Conservation (phyloP, 192 early-diverging fungal genomes). For the Rhizophagus sp. region DNA sequence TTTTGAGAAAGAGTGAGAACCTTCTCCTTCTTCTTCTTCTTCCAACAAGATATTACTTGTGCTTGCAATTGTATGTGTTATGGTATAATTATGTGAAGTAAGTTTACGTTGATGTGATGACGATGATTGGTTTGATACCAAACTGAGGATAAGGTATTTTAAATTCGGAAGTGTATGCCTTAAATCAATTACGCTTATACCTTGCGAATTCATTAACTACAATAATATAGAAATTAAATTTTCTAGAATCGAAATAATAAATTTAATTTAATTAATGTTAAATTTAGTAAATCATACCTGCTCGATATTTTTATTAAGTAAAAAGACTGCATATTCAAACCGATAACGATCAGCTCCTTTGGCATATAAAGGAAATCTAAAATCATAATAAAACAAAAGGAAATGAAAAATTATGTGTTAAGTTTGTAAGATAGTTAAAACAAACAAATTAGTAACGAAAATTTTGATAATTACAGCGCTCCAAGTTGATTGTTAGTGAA, state of each 20-base stretch:
- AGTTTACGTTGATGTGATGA: constrained; percentile 16
- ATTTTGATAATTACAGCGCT: constrained; percentile 31
- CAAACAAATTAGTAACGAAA: constrained; percentile 4
- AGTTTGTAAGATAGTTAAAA: neutral
- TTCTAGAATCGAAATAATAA: neutral
- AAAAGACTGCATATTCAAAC: constrained; percentile 83
- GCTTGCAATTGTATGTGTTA: neutral
- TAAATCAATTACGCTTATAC: constrained; percentile 64
- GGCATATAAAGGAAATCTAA: constrained; percentile 74
- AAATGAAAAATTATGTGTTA: neutral
- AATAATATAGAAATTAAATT: neutral
- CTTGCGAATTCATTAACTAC: constrained; percentile 70
- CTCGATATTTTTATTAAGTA: constrained; percentile 86
- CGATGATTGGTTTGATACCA: constrained; percentile 30
- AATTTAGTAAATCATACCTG: constrained; percentile 50
- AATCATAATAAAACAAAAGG: neutral
- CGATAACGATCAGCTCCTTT: constrained; percentile 66
- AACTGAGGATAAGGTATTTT: constrained; percentile 58
- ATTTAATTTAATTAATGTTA: neutral
- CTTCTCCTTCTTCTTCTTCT: neutral
- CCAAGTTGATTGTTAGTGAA: constrained; percentile 33
- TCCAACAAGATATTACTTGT: neutral
- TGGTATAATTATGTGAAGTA: constrained; percentile 18
- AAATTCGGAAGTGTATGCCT: constrained; percentile 74
- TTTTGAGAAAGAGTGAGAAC: neutral